Evolutionary conservation across 768 basidiomycete species (phyloP).

Genomic region (Daedaleopsis sinensis): DNA sequence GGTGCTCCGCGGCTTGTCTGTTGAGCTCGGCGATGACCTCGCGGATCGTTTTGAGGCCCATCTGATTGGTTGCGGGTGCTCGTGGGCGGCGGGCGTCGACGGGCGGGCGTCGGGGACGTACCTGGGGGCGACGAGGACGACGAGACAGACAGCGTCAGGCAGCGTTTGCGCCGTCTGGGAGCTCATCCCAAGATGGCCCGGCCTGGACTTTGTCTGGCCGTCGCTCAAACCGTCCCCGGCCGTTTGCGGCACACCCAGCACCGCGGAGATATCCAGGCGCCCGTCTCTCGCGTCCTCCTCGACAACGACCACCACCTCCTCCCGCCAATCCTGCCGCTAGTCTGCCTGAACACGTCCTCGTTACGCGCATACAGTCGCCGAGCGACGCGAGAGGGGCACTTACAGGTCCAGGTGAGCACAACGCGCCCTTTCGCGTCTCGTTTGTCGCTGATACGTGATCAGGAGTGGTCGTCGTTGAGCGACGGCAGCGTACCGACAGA

Average conservation of each 20-base stretch:
- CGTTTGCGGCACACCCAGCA: neutral
- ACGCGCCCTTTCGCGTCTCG: neutral
- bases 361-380: neutral
- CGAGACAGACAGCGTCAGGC: neutral
- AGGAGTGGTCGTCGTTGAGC: neutral
- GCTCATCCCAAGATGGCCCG: neutral
- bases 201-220: neutral
- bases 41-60: constrained; percentile 22
- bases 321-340: neutral
- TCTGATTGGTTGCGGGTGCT: neutral
- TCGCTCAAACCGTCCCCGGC: neutral
- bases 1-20: constrained; percentile 21
- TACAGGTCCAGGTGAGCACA: neutral
- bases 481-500: too few relatives aligned
- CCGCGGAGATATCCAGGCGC: neutral
- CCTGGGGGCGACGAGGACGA: neutral
- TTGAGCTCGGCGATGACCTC: constrained; percentile 25
- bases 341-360: neutral
- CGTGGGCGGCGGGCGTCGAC: neutral
- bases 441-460: neutral
- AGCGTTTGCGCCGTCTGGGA: neutral
- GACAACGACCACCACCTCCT: neutral
- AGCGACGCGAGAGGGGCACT: neutral
- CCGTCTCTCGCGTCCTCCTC: neutral
- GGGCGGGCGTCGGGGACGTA: neutral